Evolutionary conservation across 2,329 filamentous ascomycete species (phyloP).

Genomic region (Beauveria asiatica): DNA sequence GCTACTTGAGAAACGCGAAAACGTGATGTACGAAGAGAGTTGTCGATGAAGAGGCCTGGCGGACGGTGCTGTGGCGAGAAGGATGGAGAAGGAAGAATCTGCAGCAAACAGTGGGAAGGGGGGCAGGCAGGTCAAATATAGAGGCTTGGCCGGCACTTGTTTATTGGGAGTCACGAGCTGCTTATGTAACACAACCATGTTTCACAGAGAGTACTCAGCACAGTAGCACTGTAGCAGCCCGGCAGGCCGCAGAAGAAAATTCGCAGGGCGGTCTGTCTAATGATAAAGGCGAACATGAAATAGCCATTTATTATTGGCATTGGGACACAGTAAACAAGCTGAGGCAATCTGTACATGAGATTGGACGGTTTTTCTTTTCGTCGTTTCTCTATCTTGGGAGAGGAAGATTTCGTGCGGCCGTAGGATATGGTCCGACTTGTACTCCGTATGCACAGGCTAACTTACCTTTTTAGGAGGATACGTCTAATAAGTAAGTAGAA

Average conservation of each 20-base stretch:
- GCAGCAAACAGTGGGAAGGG: not conserved
- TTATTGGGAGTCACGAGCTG: not conserved
- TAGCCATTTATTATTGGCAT: no score
- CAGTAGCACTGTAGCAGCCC: no score
- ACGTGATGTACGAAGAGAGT: slow-evolving; percentile 2
- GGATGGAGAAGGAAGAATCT: not conserved
- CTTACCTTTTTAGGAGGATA: no score
- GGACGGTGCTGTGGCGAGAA: not conserved
- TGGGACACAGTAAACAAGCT: not conserved
- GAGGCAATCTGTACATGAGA: not conserved
- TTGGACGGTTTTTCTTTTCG: not conserved
- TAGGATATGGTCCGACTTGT: no score
- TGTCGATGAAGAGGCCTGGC: not conserved
- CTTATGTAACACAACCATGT: not conserved
- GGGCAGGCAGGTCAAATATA: not conserved
- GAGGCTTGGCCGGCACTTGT: not conserved
- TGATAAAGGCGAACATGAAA: no score
- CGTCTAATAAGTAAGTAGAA: no score
- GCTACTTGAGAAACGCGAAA: slow-evolving; percentile 1
- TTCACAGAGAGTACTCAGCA: not conserved
- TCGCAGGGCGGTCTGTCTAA: not conserved
- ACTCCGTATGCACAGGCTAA: no score
- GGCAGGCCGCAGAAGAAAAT: not conserved
- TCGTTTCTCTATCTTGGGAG: not conserved
- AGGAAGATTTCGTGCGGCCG: no score